phyloP scores from a whole-genome alignment of 1,284 basidiomycete species.

The Austropuccinia psidii region DNA sequence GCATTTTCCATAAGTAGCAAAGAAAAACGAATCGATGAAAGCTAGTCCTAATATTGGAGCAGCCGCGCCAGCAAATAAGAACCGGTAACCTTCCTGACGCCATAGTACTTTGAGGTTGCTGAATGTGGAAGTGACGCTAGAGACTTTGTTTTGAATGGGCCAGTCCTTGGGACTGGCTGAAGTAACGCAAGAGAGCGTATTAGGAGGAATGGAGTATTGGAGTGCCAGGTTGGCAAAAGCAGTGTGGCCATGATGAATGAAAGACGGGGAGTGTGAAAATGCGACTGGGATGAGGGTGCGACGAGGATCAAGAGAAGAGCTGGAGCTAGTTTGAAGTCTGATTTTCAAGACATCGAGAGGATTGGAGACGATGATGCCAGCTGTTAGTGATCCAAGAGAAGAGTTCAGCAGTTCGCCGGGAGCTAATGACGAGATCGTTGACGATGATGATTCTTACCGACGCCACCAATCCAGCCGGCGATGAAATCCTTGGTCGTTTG shows the following conservation, averaged over 20 bases:
- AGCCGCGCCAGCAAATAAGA: slow-evolving; percentile 45
- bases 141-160: neutral
- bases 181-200: neutral
- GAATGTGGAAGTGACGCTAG: slow-evolving; percentile 17
- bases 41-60: slow-evolving; percentile 45
- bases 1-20: slow-evolving; percentile 43
- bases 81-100: slow-evolving; percentile 42
- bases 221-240: slow-evolving; percentile 16
- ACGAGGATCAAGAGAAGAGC: slow-evolving; percentile 31
- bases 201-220: slow-evolving; percentile 32
- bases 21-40: slow-evolving; percentile 45
- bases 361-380: slow-evolving; percentile 42
- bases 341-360: slow-evolving; percentile 43
- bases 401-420: neutral
- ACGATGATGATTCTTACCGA: slow-evolving; percentile 11
- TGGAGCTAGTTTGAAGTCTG: slow-evolving; percentile 42
- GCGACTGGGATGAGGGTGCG: slow-evolving; percentile 29
- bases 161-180: neutral
- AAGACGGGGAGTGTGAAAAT: slow-evolving; percentile 31
- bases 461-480: slow-evolving; percentile 35
- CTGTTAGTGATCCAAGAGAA: slow-evolving; percentile 25
- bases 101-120: slow-evolving; percentile 41
- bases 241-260: slow-evolving; percentile 3
- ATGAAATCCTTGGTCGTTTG: slow-evolving; percentile 35
- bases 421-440: neutral